Evolutionary conservation across 345 rosid genomes (phyloP).

Genomic region (Citrus trifoliata): DNA sequence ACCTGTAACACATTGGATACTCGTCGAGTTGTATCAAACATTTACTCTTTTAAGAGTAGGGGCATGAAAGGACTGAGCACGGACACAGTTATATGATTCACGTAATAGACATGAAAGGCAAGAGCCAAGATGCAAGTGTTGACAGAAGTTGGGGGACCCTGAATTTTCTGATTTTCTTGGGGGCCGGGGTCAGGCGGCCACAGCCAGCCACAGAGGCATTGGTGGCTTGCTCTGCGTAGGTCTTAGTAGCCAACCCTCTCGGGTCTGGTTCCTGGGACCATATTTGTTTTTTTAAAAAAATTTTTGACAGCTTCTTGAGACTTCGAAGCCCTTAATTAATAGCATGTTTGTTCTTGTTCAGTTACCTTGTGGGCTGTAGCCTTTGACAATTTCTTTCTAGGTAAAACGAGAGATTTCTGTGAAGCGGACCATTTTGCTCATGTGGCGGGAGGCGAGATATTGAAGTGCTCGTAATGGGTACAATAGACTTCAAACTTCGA

Average conservation of each 20-base stretch:
- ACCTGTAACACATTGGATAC: slow-evolving; percentile 37
- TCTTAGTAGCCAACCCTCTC: background rate
- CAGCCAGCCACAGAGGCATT: background rate
- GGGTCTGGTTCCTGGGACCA: slow-evolving; percentile 13
- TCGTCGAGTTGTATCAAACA: slow-evolving; percentile 18
- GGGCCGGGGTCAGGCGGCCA: background rate
- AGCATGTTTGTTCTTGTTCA: background rate
- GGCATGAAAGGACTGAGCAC: slow-evolving; percentile 7
- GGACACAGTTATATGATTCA: slow-evolving; percentile 34
- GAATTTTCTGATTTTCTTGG: background rate
- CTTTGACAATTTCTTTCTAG: background rate
- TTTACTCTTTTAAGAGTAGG: slow-evolving; percentile 13
- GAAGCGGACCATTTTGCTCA: background rate
- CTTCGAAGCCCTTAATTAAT: slow-evolving; percentile 1
- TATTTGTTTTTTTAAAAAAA: background rate
- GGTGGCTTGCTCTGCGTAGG: background rate
- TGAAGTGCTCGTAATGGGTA: too few species aligned
- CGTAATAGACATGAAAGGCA: slow-evolving; percentile 42
- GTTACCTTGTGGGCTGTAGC: background rate
- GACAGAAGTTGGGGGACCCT: slow-evolving; percentile 21
- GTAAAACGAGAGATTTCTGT: background rate
- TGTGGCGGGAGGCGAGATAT: too few species aligned
- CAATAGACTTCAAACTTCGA: too few species aligned
- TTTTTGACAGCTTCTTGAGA: background rate
- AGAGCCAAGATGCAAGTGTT: slow-evolving; percentile 14